Evolutionary conservation across 331 rosid species (phyloP), one percentile per base, ranked within the genome.

Genomic region (Quercus tomentella): DNA sequence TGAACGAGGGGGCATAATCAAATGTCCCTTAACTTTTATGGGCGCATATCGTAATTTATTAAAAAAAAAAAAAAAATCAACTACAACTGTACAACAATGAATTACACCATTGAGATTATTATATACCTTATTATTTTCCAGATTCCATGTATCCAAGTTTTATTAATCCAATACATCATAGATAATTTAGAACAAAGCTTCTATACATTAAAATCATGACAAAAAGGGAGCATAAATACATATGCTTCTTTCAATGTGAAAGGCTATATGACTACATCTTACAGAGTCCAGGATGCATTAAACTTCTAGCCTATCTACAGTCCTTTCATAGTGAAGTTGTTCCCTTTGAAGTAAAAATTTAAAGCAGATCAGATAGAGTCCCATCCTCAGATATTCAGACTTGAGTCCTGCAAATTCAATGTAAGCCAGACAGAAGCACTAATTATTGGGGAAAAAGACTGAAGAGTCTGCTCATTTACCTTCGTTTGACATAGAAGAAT

Each of bases 351-450:
- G 51, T 76, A 77, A 41, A 67, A 8, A 78, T 76, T 66, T 66
- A 72, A 81, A 65, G 79, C 63, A 54, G 72, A 43, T 79, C 41
- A 60, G 41, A 41, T 20, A 31, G 21, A 26, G 82, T 60, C 60
- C 58, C 55, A 21, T 41, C 80, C 65, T 37, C 21, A 62, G 77
- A 52, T 22, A 56, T 73, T 20, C 23, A 33, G 63, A 77, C 65
- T 25, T 49, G 14, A 23, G 7, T 31, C 66, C 62, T 41, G 67
- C 75, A 77, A 49, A 77, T 61, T 80, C 57, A 15, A 6, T 67
- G 52, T 62, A 75, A 37, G 80, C 54, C 71, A 88, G 62, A 63
- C 80, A 79, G 75, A 66, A 77, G 80, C 76, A 81, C 69, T 55
- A 45, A 21, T 76, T 66, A 33, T 20, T 33, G 11, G 66, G 70